Conservation (phyloP, 2,329 filamentous ascomycete genomes). For the Hymenoscyphus albidus region DNA sequence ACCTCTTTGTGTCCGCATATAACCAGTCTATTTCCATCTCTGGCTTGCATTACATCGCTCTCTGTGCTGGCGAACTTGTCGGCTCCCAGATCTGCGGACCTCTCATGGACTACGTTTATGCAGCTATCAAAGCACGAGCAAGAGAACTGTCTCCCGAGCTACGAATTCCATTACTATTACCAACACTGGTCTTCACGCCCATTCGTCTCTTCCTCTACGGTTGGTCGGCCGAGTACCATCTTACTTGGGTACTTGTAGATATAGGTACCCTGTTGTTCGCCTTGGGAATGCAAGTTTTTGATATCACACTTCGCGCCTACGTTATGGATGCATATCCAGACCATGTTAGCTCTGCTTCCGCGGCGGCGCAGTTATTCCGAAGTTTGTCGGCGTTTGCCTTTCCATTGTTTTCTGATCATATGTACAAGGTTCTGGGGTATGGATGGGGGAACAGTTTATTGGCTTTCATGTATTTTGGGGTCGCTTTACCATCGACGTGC, state of each 20-base stretch:
- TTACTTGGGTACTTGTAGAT: constrained; percentile 53
- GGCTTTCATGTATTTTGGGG: constrained; percentile 27
- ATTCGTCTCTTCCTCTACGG: constrained; percentile 54
- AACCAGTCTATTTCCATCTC: background rate
- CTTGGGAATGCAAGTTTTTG: constrained; percentile 38
- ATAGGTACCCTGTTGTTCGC: constrained; percentile 48
- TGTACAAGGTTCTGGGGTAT: constrained; percentile 35
- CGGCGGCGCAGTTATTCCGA: constrained; percentile 29
- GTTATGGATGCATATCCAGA: constrained; percentile 46
- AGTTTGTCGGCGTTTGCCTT: constrained; percentile 36
- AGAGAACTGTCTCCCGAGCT: constrained; percentile 51
- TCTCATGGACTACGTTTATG: background rate
- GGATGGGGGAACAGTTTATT: constrained; percentile 36
- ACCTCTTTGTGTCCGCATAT: background rate
- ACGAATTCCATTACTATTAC: constrained; percentile 54
- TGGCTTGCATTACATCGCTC: background rate
- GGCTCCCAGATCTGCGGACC: background rate
- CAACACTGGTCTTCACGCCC: constrained; percentile 50
- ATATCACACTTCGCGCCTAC: constrained; percentile 39
- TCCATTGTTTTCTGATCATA: constrained; percentile 23
- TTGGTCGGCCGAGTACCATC: constrained; percentile 49
- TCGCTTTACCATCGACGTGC: background rate
- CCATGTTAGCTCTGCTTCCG: constrained; percentile 38
- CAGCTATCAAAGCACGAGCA: constrained; percentile 23
- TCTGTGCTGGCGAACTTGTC: background rate